Evolutionary conservation across 2,329 filamentous ascomycete genomes (phyloP), one percentile per base, ranked within the genome.

Genomic region (Exophiala lecanii-corni): DNA sequence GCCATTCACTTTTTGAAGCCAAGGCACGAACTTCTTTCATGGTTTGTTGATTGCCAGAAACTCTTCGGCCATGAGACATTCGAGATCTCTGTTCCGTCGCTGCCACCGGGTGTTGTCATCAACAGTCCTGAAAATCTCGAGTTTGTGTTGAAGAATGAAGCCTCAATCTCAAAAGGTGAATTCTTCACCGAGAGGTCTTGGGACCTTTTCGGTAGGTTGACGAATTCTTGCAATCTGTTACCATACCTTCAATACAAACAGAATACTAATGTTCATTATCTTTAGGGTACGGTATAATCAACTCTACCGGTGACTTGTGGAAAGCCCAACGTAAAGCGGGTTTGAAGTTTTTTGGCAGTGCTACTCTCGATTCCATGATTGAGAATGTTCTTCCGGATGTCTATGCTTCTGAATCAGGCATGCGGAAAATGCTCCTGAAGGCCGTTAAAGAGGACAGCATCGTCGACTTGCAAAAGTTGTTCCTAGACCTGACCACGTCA

Each of bases 261-360:
- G 19, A 35, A 13, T 34, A 33, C 20, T 26, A 13, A 21, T n/a
- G 3, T 26, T 17, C 3, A n/a, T 9, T 26, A 23, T 7, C 20
- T 20, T n/a, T 35, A 74, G 72, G 77, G 1, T 70, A 79, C 51
- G 80, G 80, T 18, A 83, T 84, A 52, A 81, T 83, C 61, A 84
- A 83, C 52, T 74, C 74, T 18, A 79, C 82, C 47, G 80, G 80
- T 30, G 75, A 80, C 16, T 57, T 79, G 17, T 83, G 80, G 79
- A 75, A 70, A 47, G 63, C 74, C 2, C 80, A 83, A 64, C 70
- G 80, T 34, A 81, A 76, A 57, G 80, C 79, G 3, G 80, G 80
- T 15, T 46, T 62, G 32, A 57, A 72, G 19, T 83, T 83, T 51
- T 69, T 84, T 18, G 80, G 70, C 53, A 68, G 69, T 10, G 63